These are phyloP conservation scores for Debaryomyces sp. DNA, from an alignment of 1,139 yeast species.

Conservation along the genomic window DNA sequence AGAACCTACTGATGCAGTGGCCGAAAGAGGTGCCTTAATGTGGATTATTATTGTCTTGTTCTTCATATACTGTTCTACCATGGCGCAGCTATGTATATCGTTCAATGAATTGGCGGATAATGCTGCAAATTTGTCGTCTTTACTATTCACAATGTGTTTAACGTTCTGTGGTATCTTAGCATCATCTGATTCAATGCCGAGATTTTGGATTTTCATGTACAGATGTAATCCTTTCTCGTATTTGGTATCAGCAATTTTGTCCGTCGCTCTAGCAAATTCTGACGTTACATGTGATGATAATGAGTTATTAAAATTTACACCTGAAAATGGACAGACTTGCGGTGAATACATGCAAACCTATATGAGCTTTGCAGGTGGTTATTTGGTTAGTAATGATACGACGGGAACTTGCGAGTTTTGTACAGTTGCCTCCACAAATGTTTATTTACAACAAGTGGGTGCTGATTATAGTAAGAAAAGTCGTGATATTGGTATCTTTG, in stretches of 20 bases:
- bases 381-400: slow-evolving; percentile 21
- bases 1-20: slow-evolving; percentile 24
- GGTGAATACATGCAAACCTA: slow-evolving; percentile 25
- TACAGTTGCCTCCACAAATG: slow-evolving; percentile 21
- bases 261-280: slow-evolving; percentile 56
- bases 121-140: slow-evolving; percentile 36
- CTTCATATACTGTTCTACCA: slow-evolving; percentile 35
- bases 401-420: slow-evolving; percentile 24
- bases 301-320: slow-evolving; percentile 50
- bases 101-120: slow-evolving; percentile 41
- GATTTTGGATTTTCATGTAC: slow-evolving; percentile 43
- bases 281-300: slow-evolving; percentile 46
- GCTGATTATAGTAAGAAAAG: slow-evolving; percentile 30
- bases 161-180: slow-evolving; percentile 40
- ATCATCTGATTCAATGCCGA: slow-evolving; percentile 27
- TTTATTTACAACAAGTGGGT: slow-evolving; percentile 19
- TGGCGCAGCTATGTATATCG: slow-evolving; percentile 43
- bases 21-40: slow-evolving; percentile 45
- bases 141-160: slow-evolving; percentile 32
- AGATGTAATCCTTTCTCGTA: slow-evolving; percentile 35
- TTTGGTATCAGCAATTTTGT: slow-evolving; percentile 51
- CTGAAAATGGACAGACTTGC: slow-evolving; percentile 43
- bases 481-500: slow-evolving; percentile 65
- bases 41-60: slow-evolving; percentile 46
- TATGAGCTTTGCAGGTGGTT: slow-evolving; percentile 28